These are phyloP conservation scores for Russula earlei DNA, from an alignment of 768 basidiomycete species.

Conservation along the genomic window DNA sequence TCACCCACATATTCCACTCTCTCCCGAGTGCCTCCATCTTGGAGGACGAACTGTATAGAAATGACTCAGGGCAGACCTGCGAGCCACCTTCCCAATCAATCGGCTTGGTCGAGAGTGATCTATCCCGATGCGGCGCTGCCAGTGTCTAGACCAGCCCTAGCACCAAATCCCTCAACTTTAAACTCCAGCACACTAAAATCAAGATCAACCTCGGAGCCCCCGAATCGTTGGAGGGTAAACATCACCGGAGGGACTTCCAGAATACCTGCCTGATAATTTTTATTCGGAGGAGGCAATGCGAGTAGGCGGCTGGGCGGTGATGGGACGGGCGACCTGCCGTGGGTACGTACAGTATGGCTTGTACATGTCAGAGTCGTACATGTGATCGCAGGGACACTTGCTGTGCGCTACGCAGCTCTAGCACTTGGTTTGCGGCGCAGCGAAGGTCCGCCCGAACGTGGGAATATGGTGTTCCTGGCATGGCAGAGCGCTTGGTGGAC, in stretches of 20 bases:
- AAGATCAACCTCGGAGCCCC: neutral
- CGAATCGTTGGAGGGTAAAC: slow-evolving; percentile 7
- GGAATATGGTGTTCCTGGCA: neutral
- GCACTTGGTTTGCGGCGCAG: neutral
- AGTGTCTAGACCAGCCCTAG: slow-evolving; percentile 7
- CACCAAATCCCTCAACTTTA: slow-evolving; percentile 3
- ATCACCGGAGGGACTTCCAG: neutral
- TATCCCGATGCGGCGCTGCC: slow-evolving; percentile 5
- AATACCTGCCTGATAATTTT: neutral
- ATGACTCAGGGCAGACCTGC: neutral
- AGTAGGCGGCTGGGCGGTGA: neutral
- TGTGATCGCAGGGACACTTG: neutral
- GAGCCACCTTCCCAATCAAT: neutral
- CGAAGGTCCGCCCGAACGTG: slow-evolving; percentile 11
- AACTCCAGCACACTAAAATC: neutral
- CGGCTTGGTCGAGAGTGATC: slow-evolving; percentile 11
- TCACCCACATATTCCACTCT: neutral
- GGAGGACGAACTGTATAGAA: neutral
- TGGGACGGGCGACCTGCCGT: neutral
- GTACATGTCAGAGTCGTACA: neutral
- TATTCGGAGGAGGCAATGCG: neutral
- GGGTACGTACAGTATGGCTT: neutral
- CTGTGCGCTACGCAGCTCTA: neutral
- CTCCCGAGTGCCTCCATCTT: too few relatives aligned
- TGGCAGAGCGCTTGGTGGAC: neutral